Evolutionary conservation across 2,329 filamentous ascomycete species (phyloP).

Genomic region (Coniella vitis): DNA sequence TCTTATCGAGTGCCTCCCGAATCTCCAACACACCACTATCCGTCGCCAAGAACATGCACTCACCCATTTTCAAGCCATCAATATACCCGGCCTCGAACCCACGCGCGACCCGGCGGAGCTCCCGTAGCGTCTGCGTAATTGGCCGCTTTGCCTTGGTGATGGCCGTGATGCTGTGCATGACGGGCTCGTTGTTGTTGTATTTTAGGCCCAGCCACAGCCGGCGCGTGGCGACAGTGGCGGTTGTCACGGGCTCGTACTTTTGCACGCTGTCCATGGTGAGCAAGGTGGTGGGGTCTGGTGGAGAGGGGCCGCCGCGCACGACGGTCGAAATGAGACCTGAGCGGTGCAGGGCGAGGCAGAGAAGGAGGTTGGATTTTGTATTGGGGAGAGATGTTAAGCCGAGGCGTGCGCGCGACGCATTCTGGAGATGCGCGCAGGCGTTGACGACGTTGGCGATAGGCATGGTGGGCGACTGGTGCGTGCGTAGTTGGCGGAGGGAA

Average conservation of each 20-base stretch:
- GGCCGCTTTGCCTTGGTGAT: constrained; percentile 69
- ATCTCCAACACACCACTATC: constrained; percentile 73
- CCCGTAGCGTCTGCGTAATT: constrained; percentile 57
- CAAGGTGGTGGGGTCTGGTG: constrained; percentile 42
- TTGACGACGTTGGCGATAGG: constrained; percentile 64
- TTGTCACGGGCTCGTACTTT: constrained; percentile 51
- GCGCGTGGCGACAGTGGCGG: constrained; percentile 63
- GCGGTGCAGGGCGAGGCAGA: constrained; percentile 72
- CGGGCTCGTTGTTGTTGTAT: constrained; percentile 78
- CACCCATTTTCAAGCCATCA: constrained; percentile 69
- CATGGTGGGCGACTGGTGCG: constrained; percentile 24
- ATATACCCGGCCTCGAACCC: constrained; percentile 65
- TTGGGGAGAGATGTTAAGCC: constrained; percentile 77
- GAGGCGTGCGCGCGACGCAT: constrained; percentile 76
- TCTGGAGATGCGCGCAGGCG: constrained; percentile 87
- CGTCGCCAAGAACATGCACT: constrained; percentile 75
- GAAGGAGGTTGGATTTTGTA: constrained; percentile 70
- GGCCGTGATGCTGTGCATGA: constrained; percentile 59
- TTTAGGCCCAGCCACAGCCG: constrained; percentile 86
- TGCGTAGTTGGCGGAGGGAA: neutral
- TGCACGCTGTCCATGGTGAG: constrained; percentile 21
- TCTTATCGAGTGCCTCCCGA: constrained; percentile 73
- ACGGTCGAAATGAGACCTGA: constrained; percentile 77
- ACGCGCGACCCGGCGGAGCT: constrained; percentile 59
- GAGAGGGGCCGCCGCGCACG: constrained; percentile 58